Base-by-base conservation (phyloP, 345 rosid genomes). In the Garcia nutans region DNA sequence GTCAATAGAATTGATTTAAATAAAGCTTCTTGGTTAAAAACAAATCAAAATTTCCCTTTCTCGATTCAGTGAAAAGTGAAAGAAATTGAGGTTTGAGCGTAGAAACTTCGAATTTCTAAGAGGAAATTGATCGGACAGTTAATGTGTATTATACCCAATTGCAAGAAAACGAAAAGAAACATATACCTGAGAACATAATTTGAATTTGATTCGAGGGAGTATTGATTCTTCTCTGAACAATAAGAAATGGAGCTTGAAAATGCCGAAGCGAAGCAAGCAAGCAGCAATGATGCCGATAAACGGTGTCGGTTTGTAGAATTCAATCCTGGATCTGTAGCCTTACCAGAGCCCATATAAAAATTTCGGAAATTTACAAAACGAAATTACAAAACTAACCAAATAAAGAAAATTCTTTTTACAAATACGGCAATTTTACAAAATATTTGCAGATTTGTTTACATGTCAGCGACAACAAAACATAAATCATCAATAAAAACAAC, bases 121-220 rank as follows among this genome's bases (percentile, higher is more conserved):
- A 58, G 57, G 65, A 42, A 15, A 41, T 56, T 66, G 71, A 65
- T 8, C 72, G 17, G 66, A 66, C 71, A 52, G 31, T 52, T 63
- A 8, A 63, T 33, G n/a, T 63, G 33, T 70, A 74, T 9, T 31
- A 15, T n/a, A 63, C 20, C 16, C 0, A 63, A 10, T 10, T 3
- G 44, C 2, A 1, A 2, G 20, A 33, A 63, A 20, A 52, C 17
- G 0, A 61, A 7, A 16, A 22, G 3, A 7, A 37, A 50, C 11
- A 62, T 6, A 31, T 5, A 74, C 77, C 77, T 63, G 62, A 28
- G 23, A 74, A 28, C 77, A 74, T 74, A 23, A 22, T 63, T 63
- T 31, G 2, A 23, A 16, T 47, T 31, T 10, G 6, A 28, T 26
- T 23, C 10, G n/a, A 13, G 22, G 47, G 50, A 33, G 11, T 73